Conservation (phyloP, 306 rosid genomes). For the Malus sylvestris region DNA sequence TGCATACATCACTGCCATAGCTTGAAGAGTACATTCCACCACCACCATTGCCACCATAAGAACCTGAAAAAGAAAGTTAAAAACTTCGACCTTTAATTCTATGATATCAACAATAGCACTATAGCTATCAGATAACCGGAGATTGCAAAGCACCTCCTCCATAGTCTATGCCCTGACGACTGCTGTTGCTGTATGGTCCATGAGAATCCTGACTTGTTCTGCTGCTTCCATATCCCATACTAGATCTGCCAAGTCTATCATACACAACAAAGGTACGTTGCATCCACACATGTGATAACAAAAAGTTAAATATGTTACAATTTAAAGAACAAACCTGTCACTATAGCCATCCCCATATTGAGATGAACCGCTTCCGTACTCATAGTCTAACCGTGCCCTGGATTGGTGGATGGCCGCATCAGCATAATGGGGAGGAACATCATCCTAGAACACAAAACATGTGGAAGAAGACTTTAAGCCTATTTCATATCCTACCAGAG, state of each 20-base stretch:
- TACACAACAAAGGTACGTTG: slow-evolving; percentile 13
- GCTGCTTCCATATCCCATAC: slow-evolving; percentile 59
- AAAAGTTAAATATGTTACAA: neutral
- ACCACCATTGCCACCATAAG: slow-evolving; percentile 53
- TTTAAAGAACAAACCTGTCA: slow-evolving; percentile 52
- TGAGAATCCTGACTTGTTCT: slow-evolving; percentile 70
- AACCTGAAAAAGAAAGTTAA: slow-evolving; percentile 39
- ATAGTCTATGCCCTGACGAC: slow-evolving; percentile 57
- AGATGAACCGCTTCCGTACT: slow-evolving; percentile 65
- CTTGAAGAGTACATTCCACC: slow-evolving; percentile 82
- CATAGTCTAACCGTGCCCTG: slow-evolving; percentile 79
- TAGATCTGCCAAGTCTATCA: slow-evolving; percentile 68
- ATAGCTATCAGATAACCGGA: neutral
- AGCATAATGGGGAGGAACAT: slow-evolving; percentile 66
- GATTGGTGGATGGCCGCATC: slow-evolving; percentile 73
- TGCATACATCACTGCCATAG: slow-evolving; percentile 79
- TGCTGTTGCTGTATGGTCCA: slow-evolving; percentile 66
- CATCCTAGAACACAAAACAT: slow-evolving; percentile 44
- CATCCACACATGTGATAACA: neutral
- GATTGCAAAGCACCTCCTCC: slow-evolving; percentile 42
- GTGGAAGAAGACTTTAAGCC: neutral
- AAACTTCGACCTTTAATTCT: neutral
- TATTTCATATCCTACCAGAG: neutral
- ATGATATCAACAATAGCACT: neutral
- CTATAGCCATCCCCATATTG: slow-evolving; percentile 75